Evolutionary conservation across 305 asterid species (phyloP).

Genomic region (Fraxinus albicans): DNA sequence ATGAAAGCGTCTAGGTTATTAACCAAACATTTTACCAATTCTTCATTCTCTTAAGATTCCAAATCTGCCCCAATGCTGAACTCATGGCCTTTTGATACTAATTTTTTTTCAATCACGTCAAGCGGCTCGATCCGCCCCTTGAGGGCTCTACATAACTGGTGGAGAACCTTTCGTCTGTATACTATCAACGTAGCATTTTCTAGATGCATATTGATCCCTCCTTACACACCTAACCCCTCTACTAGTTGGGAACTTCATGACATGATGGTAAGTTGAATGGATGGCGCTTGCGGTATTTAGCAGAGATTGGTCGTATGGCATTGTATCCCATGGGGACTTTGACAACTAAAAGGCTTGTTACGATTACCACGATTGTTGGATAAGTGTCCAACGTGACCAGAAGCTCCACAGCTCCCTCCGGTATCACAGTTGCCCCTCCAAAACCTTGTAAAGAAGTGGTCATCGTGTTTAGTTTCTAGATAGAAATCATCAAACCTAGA

Average conservation of each 20-base stretch:
- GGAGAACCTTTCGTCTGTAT: background rate
- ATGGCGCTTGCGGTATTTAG: fast-evolving
- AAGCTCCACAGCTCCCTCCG: background rate
- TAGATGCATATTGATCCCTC: background rate
- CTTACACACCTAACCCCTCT: background rate
- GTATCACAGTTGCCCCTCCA: background rate
- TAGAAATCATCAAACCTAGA: background rate
- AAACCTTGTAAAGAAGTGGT: background rate
- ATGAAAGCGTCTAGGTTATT: too few relatives aligned
- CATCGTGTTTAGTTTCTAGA: too few relatives aligned
- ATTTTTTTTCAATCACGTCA: too few relatives aligned
- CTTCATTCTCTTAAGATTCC: too few relatives aligned
- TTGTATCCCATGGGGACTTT: background rate
- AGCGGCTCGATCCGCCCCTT: too few relatives aligned
- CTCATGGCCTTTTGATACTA: too few relatives aligned
- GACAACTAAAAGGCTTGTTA: background rate
- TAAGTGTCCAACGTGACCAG: background rate
- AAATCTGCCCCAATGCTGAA: too few relatives aligned
- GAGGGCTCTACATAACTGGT: background rate
- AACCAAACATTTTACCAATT: too few relatives aligned
- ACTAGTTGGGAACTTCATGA: background rate
- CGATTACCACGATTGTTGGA: background rate
- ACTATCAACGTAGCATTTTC: background rate
- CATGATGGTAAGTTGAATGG: background rate
- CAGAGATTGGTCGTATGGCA: background rate